phyloP scores from a whole-genome alignment of 768 basidiomycete genomes.

The Terana coerulea region DNA sequence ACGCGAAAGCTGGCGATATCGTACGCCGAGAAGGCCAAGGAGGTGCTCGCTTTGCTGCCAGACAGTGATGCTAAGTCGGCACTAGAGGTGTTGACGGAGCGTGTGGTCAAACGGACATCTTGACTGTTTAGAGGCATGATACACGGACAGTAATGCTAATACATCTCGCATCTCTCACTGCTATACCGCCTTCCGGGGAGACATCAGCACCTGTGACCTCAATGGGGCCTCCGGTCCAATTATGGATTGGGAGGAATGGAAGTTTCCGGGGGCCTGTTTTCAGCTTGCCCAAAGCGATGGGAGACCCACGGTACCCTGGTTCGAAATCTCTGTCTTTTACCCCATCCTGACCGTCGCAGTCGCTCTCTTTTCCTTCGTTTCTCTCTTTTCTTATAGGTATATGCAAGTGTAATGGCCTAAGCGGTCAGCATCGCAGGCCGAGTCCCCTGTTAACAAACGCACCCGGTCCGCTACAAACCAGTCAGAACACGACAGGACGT shows the following conservation, averaged over 20 bases:
- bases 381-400: not conserved
- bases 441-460: not conserved
- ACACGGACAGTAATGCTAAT: conserved; percentile 9
- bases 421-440: not conserved
- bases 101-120: conserved; percentile 53
- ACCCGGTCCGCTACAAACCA: not conserved
- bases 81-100: conserved; percentile 67
- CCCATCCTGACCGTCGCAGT: not conserved
- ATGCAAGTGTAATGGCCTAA: not conserved
- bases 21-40: conserved; percentile 75
- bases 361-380: not conserved
- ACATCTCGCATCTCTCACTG: conserved; percentile 4
- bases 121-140: conserved; percentile 12
- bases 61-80: conserved; percentile 77
- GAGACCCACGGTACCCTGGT: conserved; percentile 1
- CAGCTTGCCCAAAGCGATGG: not conserved
- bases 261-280: conserved; percentile 2
- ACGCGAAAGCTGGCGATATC: conserved; percentile 71
- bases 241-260: not conserved
- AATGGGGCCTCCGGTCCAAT: not conserved
- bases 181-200: not conserved
- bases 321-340: not conserved
- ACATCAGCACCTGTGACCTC: not conserved
- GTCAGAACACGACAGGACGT: not conserved
- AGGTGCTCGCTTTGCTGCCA: conserved; percentile 66